phyloP scores from a whole-genome alignment of 306 rosid genomes.

The Glycine latifolia region DNA sequence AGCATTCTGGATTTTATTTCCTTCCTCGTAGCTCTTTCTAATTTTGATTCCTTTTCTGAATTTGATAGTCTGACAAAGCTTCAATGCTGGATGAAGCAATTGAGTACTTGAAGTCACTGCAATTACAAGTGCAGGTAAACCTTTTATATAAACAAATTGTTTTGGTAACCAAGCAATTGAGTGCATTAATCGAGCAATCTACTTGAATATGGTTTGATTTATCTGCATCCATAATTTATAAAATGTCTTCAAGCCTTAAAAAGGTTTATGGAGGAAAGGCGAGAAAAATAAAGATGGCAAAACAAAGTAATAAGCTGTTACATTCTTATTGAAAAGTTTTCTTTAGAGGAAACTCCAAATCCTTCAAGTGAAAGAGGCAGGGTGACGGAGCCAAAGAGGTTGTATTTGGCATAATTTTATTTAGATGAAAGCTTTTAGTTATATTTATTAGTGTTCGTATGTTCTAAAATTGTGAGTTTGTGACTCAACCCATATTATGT shows the following conservation, averaged over 20 bases:
- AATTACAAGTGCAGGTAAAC: constrained; percentile 88
- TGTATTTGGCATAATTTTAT: not conserved
- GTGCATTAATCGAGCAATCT: not conserved
- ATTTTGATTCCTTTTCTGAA: constrained; percentile 22
- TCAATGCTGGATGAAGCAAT: constrained; percentile 97
- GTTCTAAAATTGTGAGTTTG: not conserved
- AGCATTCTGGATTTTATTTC: constrained; percentile 11
- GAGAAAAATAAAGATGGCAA: not conserved
- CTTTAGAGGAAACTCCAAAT: constrained; percentile 20
- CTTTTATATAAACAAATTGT: not conserved
- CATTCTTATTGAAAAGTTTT: not conserved
- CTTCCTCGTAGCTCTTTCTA: not conserved
- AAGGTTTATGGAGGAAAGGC: not conserved
- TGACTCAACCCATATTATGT: not conserved
- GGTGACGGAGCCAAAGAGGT: constrained; percentile 9
- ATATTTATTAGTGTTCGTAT: not conserved
- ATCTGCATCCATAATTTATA: constrained; percentile 9
- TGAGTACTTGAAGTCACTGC: constrained; percentile 83
- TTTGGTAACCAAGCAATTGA: not conserved
- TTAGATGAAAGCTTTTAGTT: not conserved
- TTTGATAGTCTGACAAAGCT: constrained; percentile 83
- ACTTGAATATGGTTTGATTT: not conserved
- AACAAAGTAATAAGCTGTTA: not conserved
- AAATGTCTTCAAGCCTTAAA: not conserved
- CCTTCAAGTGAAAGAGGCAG: not conserved